Evolutionary conservation across 768 basidiomycete genomes (phyloP).

Genomic region (Leccinum uliginosum): DNA sequence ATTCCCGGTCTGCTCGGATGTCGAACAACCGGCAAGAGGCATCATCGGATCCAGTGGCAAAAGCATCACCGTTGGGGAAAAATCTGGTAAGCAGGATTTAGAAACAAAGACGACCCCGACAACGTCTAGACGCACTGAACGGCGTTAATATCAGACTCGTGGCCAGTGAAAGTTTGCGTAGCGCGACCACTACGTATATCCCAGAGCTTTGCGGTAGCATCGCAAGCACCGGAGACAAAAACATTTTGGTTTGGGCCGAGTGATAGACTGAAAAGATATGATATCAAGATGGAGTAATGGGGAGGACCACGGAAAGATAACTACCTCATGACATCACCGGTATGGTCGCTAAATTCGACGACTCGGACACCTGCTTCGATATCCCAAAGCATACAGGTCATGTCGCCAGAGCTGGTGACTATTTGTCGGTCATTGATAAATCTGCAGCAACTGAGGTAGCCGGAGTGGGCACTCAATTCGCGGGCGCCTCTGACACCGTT

Average conservation of each 20-base stretch:
- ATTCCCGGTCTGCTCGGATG: slow-evolving; percentile 93
- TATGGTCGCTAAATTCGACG: slow-evolving; percentile 99
- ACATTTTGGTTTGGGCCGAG: slow-evolving; percentile 91
- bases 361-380: slow-evolving; percentile 96
- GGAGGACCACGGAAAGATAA: background rate
- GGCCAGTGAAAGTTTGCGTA: slow-evolving; percentile 97
- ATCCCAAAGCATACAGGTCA: slow-evolving; percentile 99
- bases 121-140: slow-evolving; percentile 69
- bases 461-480: slow-evolving; percentile 95
- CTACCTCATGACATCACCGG: slow-evolving; percentile 99
- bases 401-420: slow-evolving; percentile 95
- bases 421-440: slow-evolving; percentile 99
- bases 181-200: slow-evolving; percentile 97
- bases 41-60: slow-evolving; percentile 98
- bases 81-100: slow-evolving; percentile 52
- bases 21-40: slow-evolving; percentile 98
- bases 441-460: slow-evolving; percentile 96
- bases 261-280: slow-evolving; percentile 60
- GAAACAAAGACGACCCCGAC: background rate
- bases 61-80: slow-evolving; percentile 99
- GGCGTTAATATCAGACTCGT: slow-evolving; percentile 99
- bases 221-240: slow-evolving; percentile 99
- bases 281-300: slow-evolving; percentile 8
- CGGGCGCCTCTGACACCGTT: slow-evolving; percentile 86
- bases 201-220: slow-evolving; percentile 98